Conservation (phyloP, 208 protist genomes). For the Hexamita inflata region DNA sequence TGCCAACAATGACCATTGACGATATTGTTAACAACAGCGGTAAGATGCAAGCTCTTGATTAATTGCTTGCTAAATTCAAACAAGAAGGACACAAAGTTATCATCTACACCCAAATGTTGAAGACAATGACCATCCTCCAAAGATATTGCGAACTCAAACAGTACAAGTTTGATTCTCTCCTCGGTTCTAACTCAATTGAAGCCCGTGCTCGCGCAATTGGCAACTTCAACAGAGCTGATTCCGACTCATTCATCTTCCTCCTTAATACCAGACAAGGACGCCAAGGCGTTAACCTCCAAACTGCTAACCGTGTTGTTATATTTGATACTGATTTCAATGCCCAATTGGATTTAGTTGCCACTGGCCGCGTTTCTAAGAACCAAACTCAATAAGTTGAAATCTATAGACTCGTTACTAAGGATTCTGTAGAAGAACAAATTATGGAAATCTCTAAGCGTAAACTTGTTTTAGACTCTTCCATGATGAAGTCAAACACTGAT, state of each 20-base stretch:
- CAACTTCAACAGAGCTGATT: conserved; percentile 33
- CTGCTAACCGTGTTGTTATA: conserved; percentile 65
- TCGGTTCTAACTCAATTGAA: conserved; percentile 30
- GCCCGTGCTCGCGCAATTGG: conserved; percentile 31
- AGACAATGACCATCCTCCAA: conserved; percentile 39
- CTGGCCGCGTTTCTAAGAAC: conserved; percentile 72
- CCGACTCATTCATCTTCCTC: conserved; percentile 42
- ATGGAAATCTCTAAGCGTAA: conserved; percentile 68
- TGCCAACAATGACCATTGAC: background rate
- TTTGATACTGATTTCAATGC: conserved; percentile 91
- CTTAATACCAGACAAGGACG: conserved; percentile 58
- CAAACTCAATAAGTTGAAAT: conserved; percentile 76
- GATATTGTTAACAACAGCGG: conserved; percentile 33
- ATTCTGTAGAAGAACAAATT: conserved; percentile 80
- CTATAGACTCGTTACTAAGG: conserved; percentile 70
- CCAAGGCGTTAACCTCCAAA: conserved; percentile 58
- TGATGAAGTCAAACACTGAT: too few species aligned
- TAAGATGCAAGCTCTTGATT: conserved; percentile 43
- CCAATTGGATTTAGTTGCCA: conserved; percentile 83
- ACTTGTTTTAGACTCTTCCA: conserved; percentile 69
- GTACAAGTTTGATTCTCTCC: conserved; percentile 33
- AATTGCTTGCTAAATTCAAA: conserved; percentile 35
- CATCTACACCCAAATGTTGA: conserved; percentile 41
- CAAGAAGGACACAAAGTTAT: conserved; percentile 39
- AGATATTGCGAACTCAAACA: conserved; percentile 19